Conservation (phyloP, 176 grass and related monocot genomes). For the Juncus inflexus region DNA sequence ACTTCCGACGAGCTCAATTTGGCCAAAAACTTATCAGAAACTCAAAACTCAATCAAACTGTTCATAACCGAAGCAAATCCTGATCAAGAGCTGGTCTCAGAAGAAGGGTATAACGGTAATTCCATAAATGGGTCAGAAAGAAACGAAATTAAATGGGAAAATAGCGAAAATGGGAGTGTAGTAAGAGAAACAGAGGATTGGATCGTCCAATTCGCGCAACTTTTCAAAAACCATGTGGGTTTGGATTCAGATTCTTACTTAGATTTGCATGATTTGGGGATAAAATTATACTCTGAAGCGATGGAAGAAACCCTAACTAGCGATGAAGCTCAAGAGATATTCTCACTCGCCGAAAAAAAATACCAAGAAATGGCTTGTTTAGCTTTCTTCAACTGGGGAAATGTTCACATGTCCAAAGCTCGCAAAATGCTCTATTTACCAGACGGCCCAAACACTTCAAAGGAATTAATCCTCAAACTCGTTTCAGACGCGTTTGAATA, state of each 20-base stretch:
- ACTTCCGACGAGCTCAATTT: slow-evolving; percentile 50
- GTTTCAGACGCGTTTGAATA: slow-evolving; percentile 52
- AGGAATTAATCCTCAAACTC: slow-evolving; percentile 41
- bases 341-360: slow-evolving; percentile 46
- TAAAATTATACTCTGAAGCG: slow-evolving; percentile 53
- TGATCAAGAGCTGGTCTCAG: slow-evolving; percentile 39
- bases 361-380: slow-evolving; percentile 74
- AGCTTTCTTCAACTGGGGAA: slow-evolving; percentile 66
- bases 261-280: slow-evolving; percentile 58
- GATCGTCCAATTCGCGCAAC: slow-evolving; percentile 48
- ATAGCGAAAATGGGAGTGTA: slow-evolving; percentile 32
- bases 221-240: slow-evolving; percentile 59
- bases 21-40: slow-evolving; percentile 37
- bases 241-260: slow-evolving; percentile 58
- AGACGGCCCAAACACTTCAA: slow-evolving; percentile 29
- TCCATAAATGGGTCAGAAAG: slow-evolving; percentile 33
- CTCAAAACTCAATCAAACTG: slow-evolving; percentile 34
- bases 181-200: slow-evolving; percentile 48
- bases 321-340: slow-evolving; percentile 66
- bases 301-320: slow-evolving; percentile 61
- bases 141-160: slow-evolving; percentile 20
- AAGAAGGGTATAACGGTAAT: slow-evolving; percentile 33
- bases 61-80: slow-evolving; percentile 46
- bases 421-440: slow-evolving; percentile 59
- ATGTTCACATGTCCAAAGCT: slow-evolving; percentile 63